Evolutionary conservation across 2,329 filamentous ascomycete species (phyloP).

Genomic region (Colletotrichum sp.): DNA sequence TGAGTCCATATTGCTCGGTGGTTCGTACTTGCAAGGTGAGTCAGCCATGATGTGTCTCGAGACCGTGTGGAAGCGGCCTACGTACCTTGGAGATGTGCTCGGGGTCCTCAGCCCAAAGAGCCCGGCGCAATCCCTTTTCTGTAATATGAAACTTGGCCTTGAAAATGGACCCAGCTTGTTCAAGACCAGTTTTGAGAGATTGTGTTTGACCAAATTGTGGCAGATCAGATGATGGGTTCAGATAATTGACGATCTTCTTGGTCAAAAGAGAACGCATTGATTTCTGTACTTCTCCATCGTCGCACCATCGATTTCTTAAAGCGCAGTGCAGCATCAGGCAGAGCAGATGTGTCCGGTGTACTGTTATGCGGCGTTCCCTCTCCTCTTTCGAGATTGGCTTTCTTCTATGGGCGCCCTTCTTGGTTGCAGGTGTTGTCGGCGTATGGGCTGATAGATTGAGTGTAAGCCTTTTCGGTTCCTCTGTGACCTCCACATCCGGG

Average conservation of each 20-base stretch:
- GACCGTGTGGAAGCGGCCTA: neutral
- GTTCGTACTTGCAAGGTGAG: slow-evolving; percentile 49
- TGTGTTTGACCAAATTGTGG: slow-evolving; percentile 79
- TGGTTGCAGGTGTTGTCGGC: slow-evolving; percentile 32
- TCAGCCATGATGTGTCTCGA: slow-evolving; percentile 8
- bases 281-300: slow-evolving; percentile 72
- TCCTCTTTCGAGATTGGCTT: slow-evolving; percentile 61
- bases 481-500: slow-evolving; percentile 23
- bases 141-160: slow-evolving; percentile 72
- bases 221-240: slow-evolving; percentile 71
- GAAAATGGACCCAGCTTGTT: slow-evolving; percentile 71
- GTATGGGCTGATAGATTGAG: slow-evolving; percentile 58
- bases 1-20: slow-evolving; percentile 68
- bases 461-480: slow-evolving; percentile 44
- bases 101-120: slow-evolving; percentile 76
- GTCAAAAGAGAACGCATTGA: slow-evolving; percentile 69
- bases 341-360: slow-evolving; percentile 88
- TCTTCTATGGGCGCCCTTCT: slow-evolving; percentile 42
- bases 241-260: slow-evolving; percentile 66
- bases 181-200: slow-evolving; percentile 80
- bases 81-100: slow-evolving; percentile 64
- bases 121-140: slow-evolving; percentile 70
- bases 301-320: slow-evolving; percentile 87
- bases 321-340: slow-evolving; percentile 82
- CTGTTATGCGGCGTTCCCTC: slow-evolving; percentile 64